phyloP scores from a whole-genome alignment of 1,139 yeast species.

The Wickerhamomyces sp. region DNA sequence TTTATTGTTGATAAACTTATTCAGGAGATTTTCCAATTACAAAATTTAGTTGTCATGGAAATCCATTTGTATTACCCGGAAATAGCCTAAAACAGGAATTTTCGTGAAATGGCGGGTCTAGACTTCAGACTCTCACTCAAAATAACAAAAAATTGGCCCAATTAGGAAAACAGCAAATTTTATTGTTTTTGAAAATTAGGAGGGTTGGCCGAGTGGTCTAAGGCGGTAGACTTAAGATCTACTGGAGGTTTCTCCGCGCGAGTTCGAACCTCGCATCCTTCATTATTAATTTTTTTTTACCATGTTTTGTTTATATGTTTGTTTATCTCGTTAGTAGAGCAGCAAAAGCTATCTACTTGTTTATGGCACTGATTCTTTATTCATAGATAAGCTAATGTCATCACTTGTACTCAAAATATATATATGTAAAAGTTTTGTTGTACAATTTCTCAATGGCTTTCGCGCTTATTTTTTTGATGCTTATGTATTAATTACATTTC shows the following conservation, averaged over 20 bases:
- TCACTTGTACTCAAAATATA: no score
- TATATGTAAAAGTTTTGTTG: no score
- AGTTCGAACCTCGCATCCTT: constrained; percentile 79
- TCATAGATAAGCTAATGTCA: no score
- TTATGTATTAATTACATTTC: no score
- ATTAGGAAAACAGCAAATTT: not conserved
- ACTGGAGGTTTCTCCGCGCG: constrained; percentile 54
- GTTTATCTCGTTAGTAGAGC: no score
- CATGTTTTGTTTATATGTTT: no score
- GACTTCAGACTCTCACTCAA: not conserved
- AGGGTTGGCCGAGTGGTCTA: constrained; percentile 4
- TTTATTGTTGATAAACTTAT: constrained; percentile 1
- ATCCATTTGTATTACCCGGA: not conserved
- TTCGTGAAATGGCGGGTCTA: not conserved
- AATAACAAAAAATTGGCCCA: not conserved
- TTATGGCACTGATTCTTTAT: no score
- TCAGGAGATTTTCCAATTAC: constrained; percentile 1
- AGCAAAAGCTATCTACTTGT: no score
- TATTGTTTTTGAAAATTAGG: not conserved
- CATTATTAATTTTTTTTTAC: constrained; percentile 38
- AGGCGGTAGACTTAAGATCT: constrained; percentile 26
- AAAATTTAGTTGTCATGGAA: constrained; percentile 2
- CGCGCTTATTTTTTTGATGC: no score
- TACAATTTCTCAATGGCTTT: no score
- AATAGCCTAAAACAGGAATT: no score